Evolutionary conservation across 331 rosid genomes (phyloP), one percentile per base, ranked within the genome.

Genomic region (Rosa hybrid): DNA sequence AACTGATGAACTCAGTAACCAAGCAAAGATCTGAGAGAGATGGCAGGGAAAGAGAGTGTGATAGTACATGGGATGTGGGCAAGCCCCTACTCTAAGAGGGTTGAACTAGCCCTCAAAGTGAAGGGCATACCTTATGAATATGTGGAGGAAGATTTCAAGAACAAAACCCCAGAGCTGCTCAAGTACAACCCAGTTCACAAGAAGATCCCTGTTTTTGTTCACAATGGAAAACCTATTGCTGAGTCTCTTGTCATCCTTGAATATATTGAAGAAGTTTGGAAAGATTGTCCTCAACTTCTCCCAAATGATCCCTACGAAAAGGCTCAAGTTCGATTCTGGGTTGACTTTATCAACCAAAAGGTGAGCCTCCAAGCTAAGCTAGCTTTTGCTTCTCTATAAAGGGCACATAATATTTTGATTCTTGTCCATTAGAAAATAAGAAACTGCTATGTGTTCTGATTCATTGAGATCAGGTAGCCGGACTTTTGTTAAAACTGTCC

Each of bases 181-280:
- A 80, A 84, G 44, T 83, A 83, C 70, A 91, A 91, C n/a, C 96
- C 91, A 0, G 49, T 89, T 77, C 57, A 87, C 80, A 89, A 87
- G 82, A 87, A 84, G 85, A 68, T 91, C 18, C 95, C 86, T 6
- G 87, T 87, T 79, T 87, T 87, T 51, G 48, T 87, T 45, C 90
- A 87, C 68, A 83, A 78, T 34, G 78, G 82, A 18, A 87, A 80
- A 2, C 54, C 88, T 16, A 16, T 87, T 39, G 77, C 76, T 4
- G 90, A 87, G 51, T 87, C 88, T 0, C 68, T 84, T 11, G 81
- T 87, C 11, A 56, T 87, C 62, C 86, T 87, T 11, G 85, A 84
- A 30, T 87, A 87, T 68, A 64, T 85, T 21, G 74, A 85, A 4
- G 82, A 84, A 59, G 51, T 74, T 1, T 81, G 87, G 86, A 84